Evolutionary conservation across 495 filamentous ascomycete genomes (phyloP), one percentile per base, ranked within the genome.

Genomic region (Podospora appendiculata): DNA sequence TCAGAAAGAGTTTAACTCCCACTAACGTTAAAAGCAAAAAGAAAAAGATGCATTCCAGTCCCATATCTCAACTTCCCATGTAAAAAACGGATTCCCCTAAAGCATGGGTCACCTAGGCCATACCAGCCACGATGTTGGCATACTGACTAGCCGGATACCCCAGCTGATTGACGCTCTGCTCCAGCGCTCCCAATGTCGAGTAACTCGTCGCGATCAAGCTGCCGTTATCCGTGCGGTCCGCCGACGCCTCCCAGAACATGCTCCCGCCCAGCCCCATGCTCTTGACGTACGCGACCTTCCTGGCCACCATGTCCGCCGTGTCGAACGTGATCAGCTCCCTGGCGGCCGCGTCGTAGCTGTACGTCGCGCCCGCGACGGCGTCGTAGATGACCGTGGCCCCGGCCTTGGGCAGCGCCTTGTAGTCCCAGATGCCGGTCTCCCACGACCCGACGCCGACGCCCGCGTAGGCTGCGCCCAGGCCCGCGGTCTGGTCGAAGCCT

Each of bases 211-310:
- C 72, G 45, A 92, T 83, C 65, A 91, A 57, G 58, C 83, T 86
- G 41, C 75, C 77, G n/a, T 70, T 69, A 6, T 71, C 80, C 1
- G 45, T 70, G 60, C 78, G 80, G 68, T 96, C 91, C 11, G 74
- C 82, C 54, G 82, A 89, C 38, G 80, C 82, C 69, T 96, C 90
- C 90, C 91, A 96, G 79, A 87, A 96, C 89, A 96, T 95, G 3
- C 76, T 81, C 18, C 91, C 90, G 1, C 82, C 89, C 4, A 95
- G 73, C 1, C 80, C 78, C 52, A 73, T 71, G 39, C 69, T 52
- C 64, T 75, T 74, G 50, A 92, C 72, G 59, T 85, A 95, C 9
- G 61, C 60, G 6, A 80, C 82, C 74, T 96, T 96, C 41, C 55
- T 33, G 45, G 64, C 60, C 0, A 84, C 74, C 57, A 85, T 77